These are phyloP conservation scores for Kurtzmaniella quercitrusa DNA, from an alignment of 1,139 yeast genomes.

Conservation along the genomic window DNA sequence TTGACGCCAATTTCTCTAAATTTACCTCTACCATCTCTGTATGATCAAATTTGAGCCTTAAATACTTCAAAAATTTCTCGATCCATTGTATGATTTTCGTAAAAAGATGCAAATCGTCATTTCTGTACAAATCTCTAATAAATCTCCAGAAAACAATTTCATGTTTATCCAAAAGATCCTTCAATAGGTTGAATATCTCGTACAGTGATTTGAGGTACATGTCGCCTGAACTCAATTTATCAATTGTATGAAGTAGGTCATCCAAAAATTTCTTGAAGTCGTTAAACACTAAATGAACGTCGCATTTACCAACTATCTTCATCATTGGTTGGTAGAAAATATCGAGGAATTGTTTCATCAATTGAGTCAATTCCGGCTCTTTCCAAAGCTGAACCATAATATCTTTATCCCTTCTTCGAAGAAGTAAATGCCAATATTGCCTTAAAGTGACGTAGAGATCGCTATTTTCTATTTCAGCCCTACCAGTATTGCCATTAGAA, in stretches of 20 bases:
- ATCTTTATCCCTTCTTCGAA: slow-evolving; percentile 72
- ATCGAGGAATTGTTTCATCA: slow-evolving; percentile 68
- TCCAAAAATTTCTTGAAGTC: slow-evolving; percentile 70
- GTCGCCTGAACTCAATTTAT: slow-evolving; percentile 45
- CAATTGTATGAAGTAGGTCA: slow-evolving; percentile 55
- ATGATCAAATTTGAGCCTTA: slow-evolving; percentile 59
- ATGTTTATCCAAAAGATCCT: slow-evolving; percentile 63
- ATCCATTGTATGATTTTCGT: slow-evolving; percentile 69
- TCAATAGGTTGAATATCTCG: slow-evolving; percentile 61
- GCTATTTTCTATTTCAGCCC: slow-evolving; percentile 5
- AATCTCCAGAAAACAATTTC: slow-evolving; percentile 68
- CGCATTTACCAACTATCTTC: slow-evolving; percentile 68
- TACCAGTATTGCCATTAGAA: background rate
- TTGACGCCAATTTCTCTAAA: slow-evolving; percentile 6
- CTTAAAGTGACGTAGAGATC: slow-evolving; percentile 44
- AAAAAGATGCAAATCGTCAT: slow-evolving; percentile 71
- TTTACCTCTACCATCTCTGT: slow-evolving; percentile 31
- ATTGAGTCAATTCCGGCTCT: slow-evolving; percentile 70
- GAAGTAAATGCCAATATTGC: slow-evolving; percentile 59
- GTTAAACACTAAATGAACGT: slow-evolving; percentile 69
- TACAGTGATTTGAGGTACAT: slow-evolving; percentile 40
- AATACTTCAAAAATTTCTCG: slow-evolving; percentile 49
- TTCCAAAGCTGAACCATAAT: slow-evolving; percentile 75
- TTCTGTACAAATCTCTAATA: slow-evolving; percentile 67
- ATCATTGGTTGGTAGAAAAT: slow-evolving; percentile 84